These are phyloP conservation scores for Saksenaea vasiformis DNA, from an alignment of 371 early-diverging fungal genomes.

Conservation along the genomic window DNA sequence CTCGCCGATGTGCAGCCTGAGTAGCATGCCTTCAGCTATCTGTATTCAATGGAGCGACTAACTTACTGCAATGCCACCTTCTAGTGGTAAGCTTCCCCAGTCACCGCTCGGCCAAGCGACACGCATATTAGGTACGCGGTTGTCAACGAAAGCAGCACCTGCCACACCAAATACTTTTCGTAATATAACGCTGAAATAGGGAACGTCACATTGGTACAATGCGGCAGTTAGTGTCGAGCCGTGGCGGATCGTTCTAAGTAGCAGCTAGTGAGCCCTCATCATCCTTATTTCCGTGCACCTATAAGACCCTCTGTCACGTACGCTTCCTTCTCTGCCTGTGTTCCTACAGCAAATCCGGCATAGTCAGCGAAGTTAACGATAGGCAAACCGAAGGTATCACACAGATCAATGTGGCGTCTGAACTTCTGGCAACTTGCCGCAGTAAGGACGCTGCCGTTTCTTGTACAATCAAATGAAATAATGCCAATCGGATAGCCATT, in stretches of 20 bases:
- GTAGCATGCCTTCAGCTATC: background rate
- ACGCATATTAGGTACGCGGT: conserved; percentile 44
- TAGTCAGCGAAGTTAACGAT: conserved; percentile 50
- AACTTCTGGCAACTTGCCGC: conserved; percentile 43
- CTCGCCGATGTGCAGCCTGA: conserved; percentile 45
- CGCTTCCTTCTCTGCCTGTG: conserved; percentile 50
- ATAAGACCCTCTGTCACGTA: conserved; percentile 17
- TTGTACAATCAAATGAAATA: conserved; percentile 39
- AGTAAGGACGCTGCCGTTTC: conserved; percentile 40
- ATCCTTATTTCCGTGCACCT: too few species aligned
- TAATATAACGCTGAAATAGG: conserved; percentile 44
- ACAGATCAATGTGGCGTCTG: conserved; percentile 47
- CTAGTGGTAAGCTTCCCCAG: conserved; percentile 48
- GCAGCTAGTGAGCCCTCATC: background rate
- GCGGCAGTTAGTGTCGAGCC: conserved; percentile 49
- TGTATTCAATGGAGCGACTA: too few species aligned
- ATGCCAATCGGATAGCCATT: conserved; percentile 46
- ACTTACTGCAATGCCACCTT: conserved; percentile 40
- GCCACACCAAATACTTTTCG: conserved; percentile 55
- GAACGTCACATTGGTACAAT: conserved; percentile 48
- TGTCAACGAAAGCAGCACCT: conserved; percentile 52
- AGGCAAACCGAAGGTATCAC: conserved; percentile 48
- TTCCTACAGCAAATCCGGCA: conserved; percentile 50
- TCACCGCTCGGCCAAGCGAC: conserved; percentile 50
- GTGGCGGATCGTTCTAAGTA: conserved; percentile 43